These are phyloP conservation scores for Ogataea paraovalis DNA, from an alignment of 805 yeast genomes.

Conservation along the genomic window DNA sequence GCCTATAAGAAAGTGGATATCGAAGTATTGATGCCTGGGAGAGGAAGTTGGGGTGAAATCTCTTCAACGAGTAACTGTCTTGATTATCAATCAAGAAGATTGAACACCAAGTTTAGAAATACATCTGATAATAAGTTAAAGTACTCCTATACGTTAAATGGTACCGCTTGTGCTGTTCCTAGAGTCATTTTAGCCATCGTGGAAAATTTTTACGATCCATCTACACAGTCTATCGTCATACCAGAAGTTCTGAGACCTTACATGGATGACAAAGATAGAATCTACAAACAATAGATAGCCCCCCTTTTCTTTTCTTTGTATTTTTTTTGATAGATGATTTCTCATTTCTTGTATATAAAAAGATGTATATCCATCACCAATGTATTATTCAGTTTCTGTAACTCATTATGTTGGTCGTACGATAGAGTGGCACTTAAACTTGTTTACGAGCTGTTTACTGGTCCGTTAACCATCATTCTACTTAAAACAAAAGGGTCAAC, in stretches of 20 bases:
- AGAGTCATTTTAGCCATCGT: conserved; percentile 84
- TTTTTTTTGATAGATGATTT: not conserved
- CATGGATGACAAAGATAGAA: conserved; percentile 59
- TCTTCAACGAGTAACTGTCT: conserved; percentile 90
- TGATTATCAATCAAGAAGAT: conserved; percentile 83
- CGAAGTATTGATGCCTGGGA: conserved; percentile 98
- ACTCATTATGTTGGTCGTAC: not conserved
- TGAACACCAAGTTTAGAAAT: conserved; percentile 57
- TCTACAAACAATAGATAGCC: conserved; percentile 1
- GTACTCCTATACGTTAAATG: conserved; percentile 82
- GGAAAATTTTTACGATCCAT: conserved; percentile 74
- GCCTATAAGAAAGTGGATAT: conserved; percentile 89
- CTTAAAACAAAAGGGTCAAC: too few relatives aligned
- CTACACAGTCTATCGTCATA: conserved; percentile 47
- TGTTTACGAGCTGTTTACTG: too few relatives aligned
- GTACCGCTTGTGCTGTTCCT: conserved; percentile 95
- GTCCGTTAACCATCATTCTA: too few relatives aligned
- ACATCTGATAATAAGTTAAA: conserved; percentile 29
- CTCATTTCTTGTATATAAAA: not conserved
- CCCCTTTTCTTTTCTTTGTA: not conserved
- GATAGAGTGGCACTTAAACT: too few relatives aligned
- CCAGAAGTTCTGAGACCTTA: conserved; percentile 67
- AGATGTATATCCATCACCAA: too few relatives aligned
- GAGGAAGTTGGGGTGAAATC: conserved; percentile 88
- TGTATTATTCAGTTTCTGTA: not conserved